These are phyloP conservation scores for Ophiostoma fasciatum DNA, from an alignment of 2,329 filamentous ascomycete genomes.

Conservation along the genomic window DNA sequence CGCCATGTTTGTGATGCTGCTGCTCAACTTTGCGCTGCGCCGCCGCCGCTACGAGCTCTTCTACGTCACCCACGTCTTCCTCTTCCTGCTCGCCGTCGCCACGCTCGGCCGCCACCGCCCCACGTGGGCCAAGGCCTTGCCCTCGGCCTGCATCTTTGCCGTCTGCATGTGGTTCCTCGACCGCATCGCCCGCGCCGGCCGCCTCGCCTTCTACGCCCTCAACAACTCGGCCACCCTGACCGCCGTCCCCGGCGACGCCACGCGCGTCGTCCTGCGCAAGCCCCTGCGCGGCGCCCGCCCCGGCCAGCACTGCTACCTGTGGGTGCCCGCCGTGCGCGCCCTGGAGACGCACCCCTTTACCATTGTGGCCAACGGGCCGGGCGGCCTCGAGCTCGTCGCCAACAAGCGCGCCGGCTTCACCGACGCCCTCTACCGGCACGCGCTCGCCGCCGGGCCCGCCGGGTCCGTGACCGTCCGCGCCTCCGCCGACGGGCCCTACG, in stretches of 20 bases:
- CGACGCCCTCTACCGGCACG: slow-evolving; percentile 30
- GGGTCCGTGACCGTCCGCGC: background rate
- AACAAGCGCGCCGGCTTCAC: slow-evolving; percentile 39
- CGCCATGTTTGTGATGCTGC: slow-evolving; percentile 21
- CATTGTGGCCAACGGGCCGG: slow-evolving; percentile 29
- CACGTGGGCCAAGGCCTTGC: slow-evolving; percentile 20
- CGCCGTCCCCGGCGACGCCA: slow-evolving; percentile 29
- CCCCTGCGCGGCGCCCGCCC: slow-evolving; percentile 25
- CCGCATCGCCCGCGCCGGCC: slow-evolving; percentile 24
- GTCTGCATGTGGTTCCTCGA: slow-evolving; percentile 28
- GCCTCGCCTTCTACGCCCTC: slow-evolving; percentile 22
- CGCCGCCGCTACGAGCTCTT: slow-evolving; percentile 31
- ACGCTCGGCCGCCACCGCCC: slow-evolving; percentile 30
- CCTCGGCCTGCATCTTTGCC: slow-evolving; percentile 24
- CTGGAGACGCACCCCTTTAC: slow-evolving; percentile 46
- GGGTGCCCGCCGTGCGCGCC: slow-evolving; percentile 37
- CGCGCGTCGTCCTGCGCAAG: slow-evolving; percentile 30
- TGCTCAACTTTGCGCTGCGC: slow-evolving; percentile 17
- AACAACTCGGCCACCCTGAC: slow-evolving; percentile 26
- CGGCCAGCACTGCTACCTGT: slow-evolving; percentile 44
- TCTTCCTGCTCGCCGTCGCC: slow-evolving; percentile 26
- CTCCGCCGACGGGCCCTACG: slow-evolving; percentile 9
- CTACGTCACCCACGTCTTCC: slow-evolving; percentile 27
- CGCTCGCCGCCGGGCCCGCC: slow-evolving; percentile 11
- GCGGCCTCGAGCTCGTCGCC: slow-evolving; percentile 35